Base-by-base conservation (phyloP, 164 flowering plant genomes). In the Magnolia sinica region DNA sequence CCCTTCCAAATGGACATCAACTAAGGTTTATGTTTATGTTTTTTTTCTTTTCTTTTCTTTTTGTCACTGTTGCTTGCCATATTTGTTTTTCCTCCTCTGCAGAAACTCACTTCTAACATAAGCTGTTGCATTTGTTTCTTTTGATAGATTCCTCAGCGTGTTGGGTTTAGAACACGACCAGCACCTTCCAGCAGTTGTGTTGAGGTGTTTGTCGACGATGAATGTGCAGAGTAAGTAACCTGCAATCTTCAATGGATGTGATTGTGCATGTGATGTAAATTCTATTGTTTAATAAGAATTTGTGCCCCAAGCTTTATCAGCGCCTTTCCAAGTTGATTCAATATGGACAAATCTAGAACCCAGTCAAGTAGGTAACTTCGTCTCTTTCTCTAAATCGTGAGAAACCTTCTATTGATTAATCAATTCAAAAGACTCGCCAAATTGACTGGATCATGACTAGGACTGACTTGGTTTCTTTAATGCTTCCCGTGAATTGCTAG, bases 141-240 rank as follows among this genome's bases (percentile, higher is more conserved):
- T 50, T 78, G 27, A 51, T 87, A 95, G 97, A 83, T 93, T 77
- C 93, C 92, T 13, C 89, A 83, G 71, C 88, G 82, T 75, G 84
- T 84, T 51, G 87, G 75, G 20, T 70, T 81, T 51, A 84, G 89
- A 81, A 73, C 79, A 77, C 87, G 73, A 73, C 81, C 82, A 74
- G 74, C 87, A 71, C 50, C 86, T 76, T 23, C 89, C 55, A 76
- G 84, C 73, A 68, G 88, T 51, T 23, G 78, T 73, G 87, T 95
- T 81, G 88, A 91, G 78, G 95, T 95, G 79, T 95, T 93, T 78
- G 90, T 95, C 76, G 98, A 93, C 72, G 98, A 92, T 31, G 98
- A 91, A 79, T 92, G 87, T 84, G 74, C 84, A 76, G 87, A 81
- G 98, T 93, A 84, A 87, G 93, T 82, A 31, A 64, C 19, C 31